Evolutionary conservation across 208 protist genomes (phyloP).

Genomic region (Leptomonas seymouri): DNA sequence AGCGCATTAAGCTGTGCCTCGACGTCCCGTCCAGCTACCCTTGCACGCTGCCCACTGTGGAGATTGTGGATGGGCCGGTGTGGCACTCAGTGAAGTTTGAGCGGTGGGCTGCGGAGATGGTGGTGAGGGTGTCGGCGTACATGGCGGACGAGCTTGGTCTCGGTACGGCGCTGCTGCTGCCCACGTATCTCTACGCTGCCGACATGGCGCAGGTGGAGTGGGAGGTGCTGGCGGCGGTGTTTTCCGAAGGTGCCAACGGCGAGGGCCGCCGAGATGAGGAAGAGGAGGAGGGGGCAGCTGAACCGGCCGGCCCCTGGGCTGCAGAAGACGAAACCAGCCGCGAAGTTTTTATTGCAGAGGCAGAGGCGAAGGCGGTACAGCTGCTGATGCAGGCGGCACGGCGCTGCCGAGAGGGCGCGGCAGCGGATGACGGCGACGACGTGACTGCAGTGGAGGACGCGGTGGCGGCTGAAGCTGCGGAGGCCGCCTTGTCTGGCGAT

Average conservation of each 20-base stretch:
- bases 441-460: neutral
- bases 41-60: slow-evolving; percentile 45
- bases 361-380: slow-evolving; percentile 35
- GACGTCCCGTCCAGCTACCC: slow-evolving; percentile 58
- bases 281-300: slow-evolving; percentile 7
- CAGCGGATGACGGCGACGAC: neutral
- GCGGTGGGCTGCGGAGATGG: slow-evolving; percentile 55
- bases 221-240: slow-evolving; percentile 34
- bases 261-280: slow-evolving; percentile 1
- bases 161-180: slow-evolving; percentile 65
- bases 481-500: neutral
- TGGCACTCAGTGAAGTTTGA: slow-evolving; percentile 54
- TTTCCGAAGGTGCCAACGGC: slow-evolving; percentile 27
- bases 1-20: slow-evolving; percentile 52
- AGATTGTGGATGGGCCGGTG: slow-evolving; percentile 49
- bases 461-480: slow-evolving; percentile 1
- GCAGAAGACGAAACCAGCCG: slow-evolving; percentile 46
- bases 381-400: slow-evolving; percentile 22
- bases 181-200: slow-evolving; percentile 55
- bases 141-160: slow-evolving; percentile 54
- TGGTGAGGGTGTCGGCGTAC: slow-evolving; percentile 40
- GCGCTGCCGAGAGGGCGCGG: slow-evolving; percentile 6
- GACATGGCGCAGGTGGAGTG: slow-evolving; percentile 43
- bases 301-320: slow-evolving; percentile 30
- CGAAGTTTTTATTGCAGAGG: slow-evolving; percentile 35